A percentile compares a stretch with the other conserved stretches of the same genome.
Evolutionary conservation across 805 yeast species (phyloP).

Genomic region (Martiniozyma abietophila): DNA sequence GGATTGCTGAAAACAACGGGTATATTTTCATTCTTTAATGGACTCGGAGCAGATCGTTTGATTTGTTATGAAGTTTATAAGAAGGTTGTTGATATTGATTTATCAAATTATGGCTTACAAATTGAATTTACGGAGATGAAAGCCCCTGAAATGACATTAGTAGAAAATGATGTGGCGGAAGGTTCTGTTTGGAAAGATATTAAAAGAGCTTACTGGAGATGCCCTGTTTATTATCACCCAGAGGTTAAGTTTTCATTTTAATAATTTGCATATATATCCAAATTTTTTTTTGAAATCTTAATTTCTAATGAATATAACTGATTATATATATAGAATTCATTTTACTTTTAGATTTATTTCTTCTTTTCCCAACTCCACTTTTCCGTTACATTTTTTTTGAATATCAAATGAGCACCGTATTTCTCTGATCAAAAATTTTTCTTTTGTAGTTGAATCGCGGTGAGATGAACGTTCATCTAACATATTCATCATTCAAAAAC

Average conservation of each 20-base stretch:
- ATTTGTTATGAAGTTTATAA: constrained; percentile 78
- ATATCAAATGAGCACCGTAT: too few species aligned
- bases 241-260: constrained; percentile 49
- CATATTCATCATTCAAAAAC: too few species aligned
- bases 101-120: constrained; percentile 66
- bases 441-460: too few species aligned
- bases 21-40: constrained; percentile 84
- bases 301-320: too few species aligned
- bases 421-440: too few species aligned
- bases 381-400: too few species aligned
- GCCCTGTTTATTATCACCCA: constrained; percentile 62
- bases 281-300: too few species aligned
- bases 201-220: constrained; percentile 57
- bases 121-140: constrained; percentile 44
- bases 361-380: too few species aligned
- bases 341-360: too few species aligned
- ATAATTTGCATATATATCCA: too few species aligned
- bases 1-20: constrained; percentile 80
- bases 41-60: constrained; percentile 73
- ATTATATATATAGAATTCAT: too few species aligned
- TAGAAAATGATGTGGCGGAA: constrained; percentile 25
- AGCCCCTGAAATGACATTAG: constrained; percentile 35
- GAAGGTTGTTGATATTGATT: constrained; percentile 70
- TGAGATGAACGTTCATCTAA: too few species aligned
- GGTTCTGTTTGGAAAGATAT: constrained; percentile 52